phyloP scores from a whole-genome alignment of 495 filamentous ascomycete genomes.

The Penicillium coprophilum region DNA sequence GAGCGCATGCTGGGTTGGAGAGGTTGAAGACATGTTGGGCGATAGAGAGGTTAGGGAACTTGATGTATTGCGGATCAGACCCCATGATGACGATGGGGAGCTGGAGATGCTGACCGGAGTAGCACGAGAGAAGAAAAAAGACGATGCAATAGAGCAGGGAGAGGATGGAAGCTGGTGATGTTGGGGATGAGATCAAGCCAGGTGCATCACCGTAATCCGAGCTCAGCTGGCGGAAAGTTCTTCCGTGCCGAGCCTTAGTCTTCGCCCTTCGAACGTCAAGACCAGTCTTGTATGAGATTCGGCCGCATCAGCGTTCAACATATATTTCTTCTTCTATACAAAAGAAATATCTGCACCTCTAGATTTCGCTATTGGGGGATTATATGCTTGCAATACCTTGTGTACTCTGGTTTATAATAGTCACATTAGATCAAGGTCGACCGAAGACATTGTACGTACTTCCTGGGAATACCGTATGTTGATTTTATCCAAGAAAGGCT shows the following conservation, averaged over 20 bases:
- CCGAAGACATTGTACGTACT: background rate
- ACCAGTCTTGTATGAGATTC: background rate
- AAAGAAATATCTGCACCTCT: background rate
- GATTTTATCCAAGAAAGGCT: background rate
- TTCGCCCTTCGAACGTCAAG: background rate
- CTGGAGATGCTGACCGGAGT: slow-evolving; percentile 6
- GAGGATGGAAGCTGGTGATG: slow-evolving; percentile 15
- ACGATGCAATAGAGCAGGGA: slow-evolving; percentile 14
- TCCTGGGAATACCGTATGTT: background rate
- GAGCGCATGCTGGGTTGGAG: slow-evolving; percentile 79
- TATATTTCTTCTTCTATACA: background rate
- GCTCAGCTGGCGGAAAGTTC: slow-evolving; percentile 47
- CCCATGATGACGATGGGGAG: slow-evolving; percentile 65
- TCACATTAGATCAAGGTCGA: background rate
- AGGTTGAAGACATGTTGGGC: slow-evolving; percentile 97
- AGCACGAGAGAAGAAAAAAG: slow-evolving; percentile 3
- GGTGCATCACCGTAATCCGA: slow-evolving; percentile 41
- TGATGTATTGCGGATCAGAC: slow-evolving; percentile 93
- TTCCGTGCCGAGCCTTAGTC: slow-evolving; percentile 27
- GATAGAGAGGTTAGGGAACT: slow-evolving; percentile 87
- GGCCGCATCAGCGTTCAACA: background rate
- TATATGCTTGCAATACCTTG: background rate
- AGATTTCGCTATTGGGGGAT: background rate
- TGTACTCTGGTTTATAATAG: background rate
- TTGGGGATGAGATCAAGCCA: slow-evolving; percentile 23